Evolutionary conservation across 2,329 filamentous ascomycete species (phyloP), one percentile per base, ranked within the genome.

Genomic region (Sphaceloma murrayae): DNA sequence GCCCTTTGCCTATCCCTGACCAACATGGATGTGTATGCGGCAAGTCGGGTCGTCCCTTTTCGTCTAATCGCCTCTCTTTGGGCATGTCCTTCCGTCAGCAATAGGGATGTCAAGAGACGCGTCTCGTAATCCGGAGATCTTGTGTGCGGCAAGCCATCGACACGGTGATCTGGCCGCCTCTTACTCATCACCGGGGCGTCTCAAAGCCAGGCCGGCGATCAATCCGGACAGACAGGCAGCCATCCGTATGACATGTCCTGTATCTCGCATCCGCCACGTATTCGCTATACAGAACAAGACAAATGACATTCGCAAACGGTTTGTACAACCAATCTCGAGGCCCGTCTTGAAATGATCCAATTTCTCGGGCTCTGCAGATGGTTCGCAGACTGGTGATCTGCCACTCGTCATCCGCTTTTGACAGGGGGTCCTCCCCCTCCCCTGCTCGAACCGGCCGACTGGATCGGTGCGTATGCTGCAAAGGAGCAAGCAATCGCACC

Each of bases 351-450:
- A 30, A 40, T 24, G 36, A 40, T 40, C 36, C 34, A 30, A 40
- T 9, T 40, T 40, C 36, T 29, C 24, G 36, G 36, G 24, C 36
- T 40, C 22, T 40, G 36, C 22, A 40, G 13, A 30, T 40, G 16
- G 36, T 40, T 40, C 36, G 36, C 36, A 40, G 22, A 40, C 11
- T 22, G 36, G 36, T 40, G 24, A 40, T 40, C 36, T 40, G 24
- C 36, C 17, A 34, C 24, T 40, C 36, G 36, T 30, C 36, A 30
- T 18, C 16, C 24, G 36, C n/a, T 27, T 40, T 40, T 11, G 24
- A 29, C 36, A 40, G 36, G 36, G 36, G 36, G 27, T 10, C 36
- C 27, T 22, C 36, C n/a, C n/a, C n/a, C n/a, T n/a, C n/a, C n/a
- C 36, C 36, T 40, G 36, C 26, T 14, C 36, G 26, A 40, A 40